Conservation (phyloP, 208 protist genomes). For the Trypanosomatidae sp. region DNA sequence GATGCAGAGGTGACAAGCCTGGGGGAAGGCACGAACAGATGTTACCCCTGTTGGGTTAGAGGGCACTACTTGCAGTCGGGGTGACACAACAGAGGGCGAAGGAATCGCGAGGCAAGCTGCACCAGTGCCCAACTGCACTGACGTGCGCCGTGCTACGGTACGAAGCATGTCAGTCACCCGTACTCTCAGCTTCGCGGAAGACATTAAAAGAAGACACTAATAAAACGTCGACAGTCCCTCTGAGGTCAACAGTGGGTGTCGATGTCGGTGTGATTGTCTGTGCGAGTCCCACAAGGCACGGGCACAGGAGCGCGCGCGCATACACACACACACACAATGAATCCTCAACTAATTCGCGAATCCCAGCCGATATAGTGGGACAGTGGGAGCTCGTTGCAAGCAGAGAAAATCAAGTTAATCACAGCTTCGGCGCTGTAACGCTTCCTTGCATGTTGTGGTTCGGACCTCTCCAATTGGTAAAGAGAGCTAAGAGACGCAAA, state of each 20-base stretch:
- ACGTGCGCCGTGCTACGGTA: background rate
- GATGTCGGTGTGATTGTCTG: background rate
- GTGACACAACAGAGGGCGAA: background rate
- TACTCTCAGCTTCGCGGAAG: background rate
- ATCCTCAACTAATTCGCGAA: background rate
- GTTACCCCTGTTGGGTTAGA: background rate
- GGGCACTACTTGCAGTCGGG: background rate
- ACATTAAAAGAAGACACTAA: background rate
- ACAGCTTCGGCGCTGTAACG: background rate
- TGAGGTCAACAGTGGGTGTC: background rate
- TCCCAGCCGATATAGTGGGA: background rate
- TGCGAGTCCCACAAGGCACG: background rate
- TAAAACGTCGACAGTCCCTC: background rate
- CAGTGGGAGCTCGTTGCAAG: background rate
- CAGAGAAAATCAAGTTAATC: background rate
- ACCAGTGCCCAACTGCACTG: background rate
- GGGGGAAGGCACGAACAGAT: background rate
- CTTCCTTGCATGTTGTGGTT: background rate
- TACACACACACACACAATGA: background rate
- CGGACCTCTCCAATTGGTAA: background rate
- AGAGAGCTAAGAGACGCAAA: background rate
- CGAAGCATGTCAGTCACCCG: background rate
- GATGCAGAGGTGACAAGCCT: background rate
- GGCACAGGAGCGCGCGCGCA: background rate
- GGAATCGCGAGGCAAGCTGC: background rate